These are phyloP conservation scores for Linaria vulgaris DNA, from an alignment of 257 asterid species.

Conservation along the genomic window DNA sequence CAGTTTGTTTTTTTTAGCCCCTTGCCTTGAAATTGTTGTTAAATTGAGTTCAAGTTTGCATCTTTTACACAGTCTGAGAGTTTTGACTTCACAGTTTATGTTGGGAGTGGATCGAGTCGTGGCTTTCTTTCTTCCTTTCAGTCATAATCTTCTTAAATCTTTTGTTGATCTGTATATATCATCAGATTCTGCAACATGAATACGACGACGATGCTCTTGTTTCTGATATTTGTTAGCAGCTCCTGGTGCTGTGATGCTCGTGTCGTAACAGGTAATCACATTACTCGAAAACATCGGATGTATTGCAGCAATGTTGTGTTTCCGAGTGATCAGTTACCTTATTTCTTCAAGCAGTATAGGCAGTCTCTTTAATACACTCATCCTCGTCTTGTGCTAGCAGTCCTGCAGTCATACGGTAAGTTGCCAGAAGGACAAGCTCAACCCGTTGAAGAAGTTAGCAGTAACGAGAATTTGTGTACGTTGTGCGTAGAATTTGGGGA, in stretches of 20 bases:
- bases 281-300: not conserved
- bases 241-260: constrained; percentile 65
- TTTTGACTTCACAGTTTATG: not conserved
- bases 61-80: too few relatives aligned
- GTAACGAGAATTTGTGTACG: constrained; percentile 49
- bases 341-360: too few relatives aligned
- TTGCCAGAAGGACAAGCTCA: constrained; percentile 37
- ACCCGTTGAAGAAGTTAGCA: constrained; percentile 34
- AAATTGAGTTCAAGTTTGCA: constrained; percentile 16
- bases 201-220: constrained; percentile 45
- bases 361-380: constrained; percentile 15
- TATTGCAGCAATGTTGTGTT: too few relatives aligned
- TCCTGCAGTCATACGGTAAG: constrained; percentile 38
- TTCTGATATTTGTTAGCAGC: constrained; percentile 44
- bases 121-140: constrained; percentile 7
- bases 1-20: too few relatives aligned
- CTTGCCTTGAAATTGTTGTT: constrained; percentile 2
- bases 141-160: not conserved
- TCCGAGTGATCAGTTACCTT: too few relatives aligned
- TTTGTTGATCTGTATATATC: constrained; percentile 25
- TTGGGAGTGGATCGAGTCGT: too few relatives aligned
- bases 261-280: constrained; percentile 39
- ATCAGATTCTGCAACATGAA: constrained; percentile 67
- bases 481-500: constrained; percentile 68
- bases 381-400: constrained; percentile 38